These are phyloP conservation scores for Spinellus fusiger DNA, from an alignment of 192 early-diverging fungal genomes.

Conservation along the genomic window DNA sequence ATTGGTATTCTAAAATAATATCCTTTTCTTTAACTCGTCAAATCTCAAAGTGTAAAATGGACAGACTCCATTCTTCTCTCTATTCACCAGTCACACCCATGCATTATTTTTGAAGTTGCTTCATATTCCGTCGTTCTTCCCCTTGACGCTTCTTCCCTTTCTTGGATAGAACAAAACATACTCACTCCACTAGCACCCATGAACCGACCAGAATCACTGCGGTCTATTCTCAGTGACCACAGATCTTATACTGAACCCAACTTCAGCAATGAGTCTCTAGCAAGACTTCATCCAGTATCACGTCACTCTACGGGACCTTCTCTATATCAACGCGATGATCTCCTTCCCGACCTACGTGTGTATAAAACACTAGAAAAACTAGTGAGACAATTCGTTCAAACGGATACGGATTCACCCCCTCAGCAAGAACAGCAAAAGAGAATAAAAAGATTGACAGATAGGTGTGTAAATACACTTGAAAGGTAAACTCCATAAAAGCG, in stretches of 20 bases:
- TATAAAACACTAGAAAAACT: not conserved
- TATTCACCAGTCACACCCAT: no score
- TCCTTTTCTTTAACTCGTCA: no score
- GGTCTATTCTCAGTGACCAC: not conserved
- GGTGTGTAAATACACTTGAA: not conserved
- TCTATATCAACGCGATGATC: not conserved
- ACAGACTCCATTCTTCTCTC: no score
- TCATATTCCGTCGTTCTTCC: no score
- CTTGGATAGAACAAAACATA: no score
- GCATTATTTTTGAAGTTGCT: no score
- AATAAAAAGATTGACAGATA: not conserved
- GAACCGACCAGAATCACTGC: not conserved
- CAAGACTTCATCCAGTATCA: not conserved
- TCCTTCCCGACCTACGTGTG: not conserved
- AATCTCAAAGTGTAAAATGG: no score
- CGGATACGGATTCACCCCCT: not conserved
- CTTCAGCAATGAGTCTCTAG: not conserved
- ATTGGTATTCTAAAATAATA: no score
- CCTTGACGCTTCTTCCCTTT: no score
- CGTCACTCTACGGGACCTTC: not conserved
- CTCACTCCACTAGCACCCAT: no score
- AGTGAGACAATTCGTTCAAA: not conserved
- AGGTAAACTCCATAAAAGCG: not conserved
- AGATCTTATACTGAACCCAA: not conserved
- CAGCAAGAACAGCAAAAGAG: not conserved